Evolutionary conservation across 169 alveolate genomes (phyloP).

Genomic region (Plasmodium berghei): DNA sequence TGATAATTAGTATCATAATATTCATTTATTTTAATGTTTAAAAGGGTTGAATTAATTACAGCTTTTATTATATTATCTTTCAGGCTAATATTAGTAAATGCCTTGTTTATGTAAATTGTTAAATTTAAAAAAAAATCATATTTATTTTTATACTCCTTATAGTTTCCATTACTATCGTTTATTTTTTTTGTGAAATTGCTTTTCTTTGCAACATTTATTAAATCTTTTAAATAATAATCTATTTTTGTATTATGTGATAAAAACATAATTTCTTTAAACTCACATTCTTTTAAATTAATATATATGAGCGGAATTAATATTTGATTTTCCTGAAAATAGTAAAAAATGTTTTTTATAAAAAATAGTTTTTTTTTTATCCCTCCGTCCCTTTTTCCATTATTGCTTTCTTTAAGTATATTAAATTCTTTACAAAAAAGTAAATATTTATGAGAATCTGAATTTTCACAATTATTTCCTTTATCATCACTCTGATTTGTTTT

Average conservation of each 20-base stretch:
- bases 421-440: constrained; percentile 14
- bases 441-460: neutral
- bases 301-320: constrained; percentile 13
- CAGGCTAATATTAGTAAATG: constrained; percentile 14
- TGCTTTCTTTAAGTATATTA: constrained; percentile 12
- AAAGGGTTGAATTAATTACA: neutral
- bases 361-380: neutral
- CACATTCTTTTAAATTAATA: constrained; percentile 30
- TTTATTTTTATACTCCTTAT: neutral
- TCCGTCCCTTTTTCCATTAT: neutral
- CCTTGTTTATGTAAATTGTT: constrained; percentile 5
- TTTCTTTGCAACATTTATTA: constrained; percentile 24
- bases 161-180: neutral
- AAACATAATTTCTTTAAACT: constrained; percentile 28
- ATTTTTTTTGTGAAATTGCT: too few species aligned
- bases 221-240: constrained; percentile 19
- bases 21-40: neutral
- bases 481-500: neutral
- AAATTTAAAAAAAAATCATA: neutral
- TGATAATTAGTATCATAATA: neutral
- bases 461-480: constrained; percentile 5
- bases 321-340: constrained; percentile 14
- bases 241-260: neutral
- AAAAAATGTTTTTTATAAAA: constrained; percentile 26
- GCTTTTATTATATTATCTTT: neutral